Conservation (phyloP, 78 protist genomes). For the Bigelowiella natans region DNA sequence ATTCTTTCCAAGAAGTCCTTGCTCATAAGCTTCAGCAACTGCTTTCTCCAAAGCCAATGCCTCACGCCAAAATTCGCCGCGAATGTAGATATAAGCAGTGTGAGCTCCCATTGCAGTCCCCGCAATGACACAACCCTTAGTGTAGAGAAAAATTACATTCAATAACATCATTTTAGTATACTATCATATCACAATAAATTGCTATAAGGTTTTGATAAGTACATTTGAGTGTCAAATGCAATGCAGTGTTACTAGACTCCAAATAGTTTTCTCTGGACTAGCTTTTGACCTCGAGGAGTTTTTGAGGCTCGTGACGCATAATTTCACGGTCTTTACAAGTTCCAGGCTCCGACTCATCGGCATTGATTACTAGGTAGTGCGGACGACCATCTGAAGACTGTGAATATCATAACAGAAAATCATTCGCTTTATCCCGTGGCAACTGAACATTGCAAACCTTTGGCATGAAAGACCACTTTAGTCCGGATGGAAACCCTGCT, state of each 20-base stretch:
- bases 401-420: not conserved
- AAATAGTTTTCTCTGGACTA: not conserved
- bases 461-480: constrained; percentile 93
- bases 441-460: constrained; percentile 21
- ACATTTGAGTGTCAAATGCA: no score
- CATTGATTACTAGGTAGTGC: constrained; percentile 93
- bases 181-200: no score
- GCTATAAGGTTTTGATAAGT: no score
- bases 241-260: no score
- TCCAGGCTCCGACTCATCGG: constrained; percentile 99
- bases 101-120: constrained; percentile 92
- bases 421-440: not conserved
- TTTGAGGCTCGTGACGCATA: constrained; percentile 97
- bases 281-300: constrained; percentile 61
- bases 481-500: constrained; percentile 96
- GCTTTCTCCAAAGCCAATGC: constrained; percentile 53
- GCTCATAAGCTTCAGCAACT: constrained; percentile 78
- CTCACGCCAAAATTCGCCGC: constrained; percentile 83
- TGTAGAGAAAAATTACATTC: not conserved
- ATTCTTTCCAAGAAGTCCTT: constrained; percentile 80
- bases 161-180: no score
- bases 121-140: constrained; percentile 81
- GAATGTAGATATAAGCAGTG: constrained; percentile 93
- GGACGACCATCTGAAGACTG: constrained; percentile 33
- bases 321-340: constrained; percentile 98